Conservation (phyloP, 2,329 filamentous ascomycete species). For the Alternaria longipes region DNA sequence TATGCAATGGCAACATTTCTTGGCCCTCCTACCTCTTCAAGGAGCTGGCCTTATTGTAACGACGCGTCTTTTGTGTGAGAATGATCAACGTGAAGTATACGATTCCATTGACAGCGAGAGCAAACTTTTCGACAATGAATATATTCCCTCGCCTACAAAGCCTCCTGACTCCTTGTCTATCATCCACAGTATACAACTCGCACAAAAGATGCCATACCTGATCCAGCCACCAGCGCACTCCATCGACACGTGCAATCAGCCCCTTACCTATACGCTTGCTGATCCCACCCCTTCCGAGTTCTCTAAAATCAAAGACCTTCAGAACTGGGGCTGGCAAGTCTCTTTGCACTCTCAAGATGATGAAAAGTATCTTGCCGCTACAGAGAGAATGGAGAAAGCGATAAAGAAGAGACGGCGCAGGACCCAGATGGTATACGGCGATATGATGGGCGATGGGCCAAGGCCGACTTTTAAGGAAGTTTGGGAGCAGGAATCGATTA, state of each 20-base stretch:
- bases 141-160: not conserved
- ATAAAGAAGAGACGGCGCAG: slow-evolving; percentile 1
- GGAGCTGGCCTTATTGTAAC: not conserved
- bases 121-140: not conserved
- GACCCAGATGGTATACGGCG: slow-evolving; percentile 6
- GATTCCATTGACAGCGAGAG: not conserved
- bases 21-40: not conserved
- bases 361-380: not conserved
- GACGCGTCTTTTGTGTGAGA: not conserved
- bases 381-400: not conserved
- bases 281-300: not conserved
- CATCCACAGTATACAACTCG: not conserved
- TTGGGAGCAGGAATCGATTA: slow-evolving; percentile 10
- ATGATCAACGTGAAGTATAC: not conserved
- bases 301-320: slow-evolving; percentile 3
- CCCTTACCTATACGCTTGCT: not conserved
- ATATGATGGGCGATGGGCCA: not conserved
- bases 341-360: slow-evolving; percentile 6
- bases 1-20: slow-evolving; percentile 13
- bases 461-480: slow-evolving; percentile 8
- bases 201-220: slow-evolving; percentile 9
- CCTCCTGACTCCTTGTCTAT: not conserved
- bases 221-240: slow-evolving; percentile 7
- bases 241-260: not conserved
- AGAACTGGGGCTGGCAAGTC: slow-evolving; percentile 13